A percentile compares a stretch with the other conserved stretches of the same genome.
Conservation (phyloP, 2,329 filamentous ascomycete species). For the Penicillium sp. region DNA sequence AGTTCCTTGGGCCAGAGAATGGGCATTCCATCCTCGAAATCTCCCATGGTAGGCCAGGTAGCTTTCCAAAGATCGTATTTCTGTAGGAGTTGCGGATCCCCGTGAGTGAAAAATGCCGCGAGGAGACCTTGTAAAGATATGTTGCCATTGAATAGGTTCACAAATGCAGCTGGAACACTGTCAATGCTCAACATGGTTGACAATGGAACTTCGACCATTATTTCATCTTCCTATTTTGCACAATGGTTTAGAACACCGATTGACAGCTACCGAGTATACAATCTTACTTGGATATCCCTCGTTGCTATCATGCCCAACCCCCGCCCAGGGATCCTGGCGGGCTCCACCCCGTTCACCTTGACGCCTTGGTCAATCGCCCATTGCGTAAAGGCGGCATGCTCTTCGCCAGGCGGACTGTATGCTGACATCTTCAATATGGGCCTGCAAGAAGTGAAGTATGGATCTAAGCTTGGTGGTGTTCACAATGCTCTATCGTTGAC, state of each 20-base stretch:
- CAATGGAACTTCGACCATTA: slow-evolving; percentile 63
- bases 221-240: slow-evolving; percentile 51
- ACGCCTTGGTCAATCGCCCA: slow-evolving; percentile 68
- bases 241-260: neutral
- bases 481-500: neutral
- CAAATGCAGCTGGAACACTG: slow-evolving; percentile 54
- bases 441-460: neutral
- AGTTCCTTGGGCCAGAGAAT: slow-evolving; percentile 50
- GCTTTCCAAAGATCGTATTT: slow-evolving; percentile 58
- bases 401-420: slow-evolving; percentile 24
- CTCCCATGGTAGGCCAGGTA: slow-evolving; percentile 61
- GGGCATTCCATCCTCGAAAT: slow-evolving; percentile 58
- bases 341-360: slow-evolving; percentile 62
- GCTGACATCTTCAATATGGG: neutral
- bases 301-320: slow-evolving; percentile 76
- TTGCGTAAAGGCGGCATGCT: slow-evolving; percentile 54
- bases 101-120: slow-evolving; percentile 62
- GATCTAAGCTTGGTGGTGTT: neutral
- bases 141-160: slow-evolving; percentile 46
- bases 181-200: slow-evolving; percentile 62
- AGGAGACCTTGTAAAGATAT: slow-evolving; percentile 68
- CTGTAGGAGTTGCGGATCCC: slow-evolving; percentile 40
- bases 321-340: slow-evolving; percentile 64
- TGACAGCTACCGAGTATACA: neutral
- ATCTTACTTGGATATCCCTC: slow-evolving; percentile 58